Base-by-base conservation (phyloP, 1,284 basidiomycete species). In the Athelia psychrophila region DNA sequence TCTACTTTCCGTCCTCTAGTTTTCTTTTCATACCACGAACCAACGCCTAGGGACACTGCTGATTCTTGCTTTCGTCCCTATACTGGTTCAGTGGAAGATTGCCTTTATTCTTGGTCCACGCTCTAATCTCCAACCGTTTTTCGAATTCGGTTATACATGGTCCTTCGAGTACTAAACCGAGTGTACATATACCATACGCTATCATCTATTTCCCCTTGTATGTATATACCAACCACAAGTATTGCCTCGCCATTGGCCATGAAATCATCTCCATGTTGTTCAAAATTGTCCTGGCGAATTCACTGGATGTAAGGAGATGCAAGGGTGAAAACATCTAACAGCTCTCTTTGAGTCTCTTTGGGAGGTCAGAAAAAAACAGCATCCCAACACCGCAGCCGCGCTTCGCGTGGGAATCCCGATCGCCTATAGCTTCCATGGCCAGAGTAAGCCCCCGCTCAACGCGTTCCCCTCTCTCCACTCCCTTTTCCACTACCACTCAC, bases 111-210 rank as follows among this genome's bases (percentile, higher is more conserved):
- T 69, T 74, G 77, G 78, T 87, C 84, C 84, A 87, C 84, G 74
- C 84, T 87, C 80, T 81, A 78, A 73, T 78, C 77, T 64, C 75
- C 78, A 76, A 65, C 65, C 72, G 66, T 64, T 56, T 63, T 57
- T 42, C n/a, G n/a, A n/a, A n/a, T n/a, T n/a, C 58, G 63, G 65
- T 65, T 59, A 57, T 50, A 55, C 51, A 68, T 86, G 84, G 80
- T 62, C 75, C 76, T 77, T 81, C 77, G 83, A 85, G 84, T 84
- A 86, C 84, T 86, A 86, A 84, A 72, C 76, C 71, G 68, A 70
- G 80, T 72, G 67, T 55, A 86, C 72, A 85, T 70, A 30, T 45
- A 36, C 50, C 23, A 51, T 46, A n/a, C n/a, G n/a, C n/a, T n/a
- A n/a, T n/a, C n/a, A 33, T 51, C 48, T 47, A 47, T 45, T 51